phyloP scores from a whole-genome alignment of 169 alveolate genomes.

The Cryptosporidium andersoni region DNA sequence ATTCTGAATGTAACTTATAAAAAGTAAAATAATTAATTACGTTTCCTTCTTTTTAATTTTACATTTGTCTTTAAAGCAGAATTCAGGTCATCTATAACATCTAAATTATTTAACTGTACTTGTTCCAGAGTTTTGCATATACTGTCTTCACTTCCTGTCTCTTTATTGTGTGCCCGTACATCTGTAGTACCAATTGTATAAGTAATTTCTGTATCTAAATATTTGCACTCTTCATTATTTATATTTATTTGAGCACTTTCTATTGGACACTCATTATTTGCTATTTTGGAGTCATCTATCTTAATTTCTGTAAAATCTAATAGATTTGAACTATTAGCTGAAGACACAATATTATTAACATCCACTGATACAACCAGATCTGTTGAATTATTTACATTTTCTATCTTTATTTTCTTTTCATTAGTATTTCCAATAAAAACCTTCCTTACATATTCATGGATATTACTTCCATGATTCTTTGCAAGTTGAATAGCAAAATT shows the following conservation, averaged over 20 bases:
- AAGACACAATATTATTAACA: not conserved
- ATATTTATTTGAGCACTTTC: not conserved
- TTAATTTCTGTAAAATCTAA: not conserved
- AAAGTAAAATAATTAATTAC: not conserved
- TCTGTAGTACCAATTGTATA: not conserved
- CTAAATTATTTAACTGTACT: slow-evolving; percentile 28
- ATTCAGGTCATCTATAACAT: slow-evolving; percentile 10
- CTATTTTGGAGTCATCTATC: not conserved
- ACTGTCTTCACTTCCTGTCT: not conserved
- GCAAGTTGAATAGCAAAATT: slow-evolving; percentile 63
- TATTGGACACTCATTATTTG: not conserved
- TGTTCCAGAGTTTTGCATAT: slow-evolving; percentile 49
- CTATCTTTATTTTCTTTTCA: not conserved
- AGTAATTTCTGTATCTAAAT: no score
- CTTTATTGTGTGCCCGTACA: not conserved
- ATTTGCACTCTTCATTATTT: not conserved
- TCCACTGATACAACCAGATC: not conserved
- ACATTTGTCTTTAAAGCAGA: slow-evolving; percentile 35
- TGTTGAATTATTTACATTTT: not conserved
- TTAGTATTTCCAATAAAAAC: slow-evolving; percentile 1
- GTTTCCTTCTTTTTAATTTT: slow-evolving; percentile 46
- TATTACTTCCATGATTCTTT: slow-evolving; percentile 27
- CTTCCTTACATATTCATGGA: slow-evolving; percentile 26
- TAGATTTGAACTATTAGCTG: not conserved
- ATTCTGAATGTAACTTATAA: not conserved